Conservation (phyloP, 805 yeast genomes). For the Spathaspora sp. region DNA sequence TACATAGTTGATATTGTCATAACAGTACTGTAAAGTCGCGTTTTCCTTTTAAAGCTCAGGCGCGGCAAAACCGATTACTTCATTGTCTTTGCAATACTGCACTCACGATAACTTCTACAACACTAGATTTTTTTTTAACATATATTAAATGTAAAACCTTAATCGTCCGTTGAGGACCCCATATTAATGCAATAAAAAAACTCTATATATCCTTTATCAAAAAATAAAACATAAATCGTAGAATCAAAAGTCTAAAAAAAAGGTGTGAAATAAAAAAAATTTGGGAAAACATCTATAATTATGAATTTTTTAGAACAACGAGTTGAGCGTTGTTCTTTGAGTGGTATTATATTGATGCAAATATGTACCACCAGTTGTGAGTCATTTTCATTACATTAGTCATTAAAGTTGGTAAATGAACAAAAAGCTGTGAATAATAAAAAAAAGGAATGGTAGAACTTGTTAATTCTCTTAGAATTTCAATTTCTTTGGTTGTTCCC, state of each 20-base stretch:
- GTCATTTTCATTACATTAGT: slow-evolving; percentile 43
- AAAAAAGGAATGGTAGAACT: background rate
- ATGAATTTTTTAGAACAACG: slow-evolving; percentile 22
- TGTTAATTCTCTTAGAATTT: slow-evolving; percentile 40
- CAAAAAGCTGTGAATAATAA: background rate
- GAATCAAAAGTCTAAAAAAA: background rate
- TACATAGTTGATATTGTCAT: background rate
- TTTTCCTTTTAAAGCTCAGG: too few relatives aligned
- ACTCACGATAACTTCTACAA: background rate
- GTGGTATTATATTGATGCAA: background rate
- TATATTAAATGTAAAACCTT: slow-evolving; percentile 15
- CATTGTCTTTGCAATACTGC: too few relatives aligned
- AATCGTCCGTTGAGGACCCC: slow-evolving; percentile 51
- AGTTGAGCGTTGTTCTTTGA: slow-evolving; percentile 42
- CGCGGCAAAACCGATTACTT: too few relatives aligned
- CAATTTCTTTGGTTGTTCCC: slow-evolving; percentile 95
- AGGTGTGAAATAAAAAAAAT: slow-evolving; percentile 13
- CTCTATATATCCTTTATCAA: slow-evolving; percentile 27
- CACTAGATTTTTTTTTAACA: background rate
- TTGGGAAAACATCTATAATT: slow-evolving; percentile 8
- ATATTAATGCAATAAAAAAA: slow-evolving; percentile 38
- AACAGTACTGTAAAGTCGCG: too few relatives aligned
- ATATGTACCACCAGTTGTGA: slow-evolving; percentile 14
- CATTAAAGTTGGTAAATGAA: slow-evolving; percentile 16
- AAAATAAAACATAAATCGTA: slow-evolving; percentile 5